phyloP scores from a whole-genome alignment of 768 basidiomycete genomes.

The Agaricus sinodeliciosus region DNA sequence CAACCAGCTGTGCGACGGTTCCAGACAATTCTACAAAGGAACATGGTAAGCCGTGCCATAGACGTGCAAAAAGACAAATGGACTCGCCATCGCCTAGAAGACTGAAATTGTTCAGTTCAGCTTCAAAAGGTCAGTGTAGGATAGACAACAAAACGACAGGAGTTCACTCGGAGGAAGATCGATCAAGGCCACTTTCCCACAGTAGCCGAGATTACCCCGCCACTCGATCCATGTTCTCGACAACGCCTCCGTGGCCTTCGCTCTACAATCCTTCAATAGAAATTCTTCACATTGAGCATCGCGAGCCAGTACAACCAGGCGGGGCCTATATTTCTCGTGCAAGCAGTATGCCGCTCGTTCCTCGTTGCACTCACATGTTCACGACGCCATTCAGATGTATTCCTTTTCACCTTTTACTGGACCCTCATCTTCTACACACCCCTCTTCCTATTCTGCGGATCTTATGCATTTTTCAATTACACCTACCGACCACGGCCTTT shows the following conservation, averaged over 20 bases:
- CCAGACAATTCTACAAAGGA: too few relatives aligned
- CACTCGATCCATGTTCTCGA: neutral
- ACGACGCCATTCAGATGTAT: constrained; percentile 31
- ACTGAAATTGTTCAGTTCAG: too few relatives aligned
- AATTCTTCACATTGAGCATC: constrained; percentile 35
- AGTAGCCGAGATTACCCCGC: too few relatives aligned
- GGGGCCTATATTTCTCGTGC: constrained; percentile 37
- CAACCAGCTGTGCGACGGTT: too few relatives aligned
- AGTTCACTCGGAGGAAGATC: too few relatives aligned
- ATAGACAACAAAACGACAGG: too few relatives aligned
- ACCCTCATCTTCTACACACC: constrained; percentile 44
- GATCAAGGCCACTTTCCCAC: neutral
- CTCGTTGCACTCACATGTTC: neutral
- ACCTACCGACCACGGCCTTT: constrained; percentile 33
- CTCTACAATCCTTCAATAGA: constrained; percentile 46
- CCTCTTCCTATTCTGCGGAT: constrained; percentile 40
- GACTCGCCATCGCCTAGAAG: too few relatives aligned
- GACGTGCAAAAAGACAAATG: too few relatives aligned
- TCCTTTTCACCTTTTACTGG: constrained; percentile 50
- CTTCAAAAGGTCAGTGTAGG: too few relatives aligned
- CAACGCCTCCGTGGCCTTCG: constrained; percentile 39
- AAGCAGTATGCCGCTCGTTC: constrained; percentile 21
- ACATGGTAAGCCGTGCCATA: too few relatives aligned
- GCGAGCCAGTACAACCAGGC: constrained; percentile 30
- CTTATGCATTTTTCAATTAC: constrained; percentile 46